Percentiles rank a stretch among this genome's conserved stretches.
Evolutionary conservation across 495 filamentous ascomycete species (phyloP).

Genomic region (Penicillium simplicissimum): DNA sequence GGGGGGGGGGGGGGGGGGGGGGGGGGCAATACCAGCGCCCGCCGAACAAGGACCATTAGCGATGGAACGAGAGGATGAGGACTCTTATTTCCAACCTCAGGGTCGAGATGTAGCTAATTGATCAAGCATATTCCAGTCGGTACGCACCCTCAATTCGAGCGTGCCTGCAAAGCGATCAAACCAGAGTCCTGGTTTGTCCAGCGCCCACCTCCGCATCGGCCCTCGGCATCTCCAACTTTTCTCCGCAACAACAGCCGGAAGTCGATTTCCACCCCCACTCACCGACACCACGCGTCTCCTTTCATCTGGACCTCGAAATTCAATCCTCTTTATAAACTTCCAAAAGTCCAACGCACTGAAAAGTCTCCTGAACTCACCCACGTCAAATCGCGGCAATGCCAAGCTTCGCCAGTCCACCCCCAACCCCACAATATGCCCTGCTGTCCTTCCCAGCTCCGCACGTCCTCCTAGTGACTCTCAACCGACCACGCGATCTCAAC

Average conservation of each 20-base stretch:
- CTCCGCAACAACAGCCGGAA: constrained; percentile 3
- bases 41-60: neutral
- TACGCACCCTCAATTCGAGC: neutral
- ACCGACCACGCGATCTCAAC: constrained; percentile 49
- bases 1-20: no score
- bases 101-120: neutral
- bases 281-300: neutral
- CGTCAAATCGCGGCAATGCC: constrained; percentile 17
- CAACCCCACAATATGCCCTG: constrained; percentile 35
- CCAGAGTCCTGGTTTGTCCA: neutral
- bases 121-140: neutral
- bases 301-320: neutral
- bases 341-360: neutral
- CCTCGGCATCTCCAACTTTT: constrained; percentile 35
- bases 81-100: neutral
- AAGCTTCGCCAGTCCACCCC: constrained; percentile 38
- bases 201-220: constrained; percentile 23
- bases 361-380: neutral
- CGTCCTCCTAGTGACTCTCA: constrained; percentile 51
- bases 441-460: constrained; percentile 50
- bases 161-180: neutral
- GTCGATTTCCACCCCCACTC: neutral
- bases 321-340: neutral
- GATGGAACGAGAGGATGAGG: neutral
- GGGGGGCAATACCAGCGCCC: neutral